Percentiles rank a stretch among this genome's conserved stretches.
phyloP scores from a whole-genome alignment of 2,329 filamentous ascomycete genomes.

The Calonectria crousiana region DNA sequence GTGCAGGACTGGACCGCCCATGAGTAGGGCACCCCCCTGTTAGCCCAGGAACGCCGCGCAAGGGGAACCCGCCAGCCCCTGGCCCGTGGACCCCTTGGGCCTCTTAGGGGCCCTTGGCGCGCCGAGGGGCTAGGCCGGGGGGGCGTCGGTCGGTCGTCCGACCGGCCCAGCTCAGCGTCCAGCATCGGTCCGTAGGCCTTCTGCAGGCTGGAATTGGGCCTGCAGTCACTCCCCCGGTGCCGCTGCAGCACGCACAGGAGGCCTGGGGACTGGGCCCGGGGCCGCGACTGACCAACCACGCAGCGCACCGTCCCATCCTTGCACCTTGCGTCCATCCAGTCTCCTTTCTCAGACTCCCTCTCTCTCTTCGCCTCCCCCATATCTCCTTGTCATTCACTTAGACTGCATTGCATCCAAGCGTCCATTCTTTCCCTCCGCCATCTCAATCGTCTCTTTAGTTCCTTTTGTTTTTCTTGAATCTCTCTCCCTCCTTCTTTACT shows the following conservation, averaged over 20 bases:
- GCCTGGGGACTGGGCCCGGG: constrained; percentile 1
- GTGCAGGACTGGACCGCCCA: not conserved
- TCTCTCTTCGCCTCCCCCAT: constrained; percentile 13
- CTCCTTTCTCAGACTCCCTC: constrained; percentile 31
- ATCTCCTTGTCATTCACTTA: constrained; percentile 25
- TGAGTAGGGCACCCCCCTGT: not conserved
- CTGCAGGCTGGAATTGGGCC: not conserved
- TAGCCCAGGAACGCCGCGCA: constrained; percentile 17
- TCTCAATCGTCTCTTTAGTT: constrained; percentile 24
- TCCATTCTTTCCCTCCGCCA: constrained; percentile 29
- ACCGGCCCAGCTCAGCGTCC: constrained; percentile 12
- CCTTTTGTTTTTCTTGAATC: constrained; percentile 26
- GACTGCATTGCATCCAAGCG: constrained; percentile 38
- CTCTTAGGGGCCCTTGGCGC: not conserved
- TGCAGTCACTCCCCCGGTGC: not conserved
- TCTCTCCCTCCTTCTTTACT: not conserved
- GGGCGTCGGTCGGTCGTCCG: constrained; percentile 37
- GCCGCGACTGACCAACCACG: constrained; percentile 6
- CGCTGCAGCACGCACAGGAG: constrained; percentile 7
- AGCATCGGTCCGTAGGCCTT: not conserved
- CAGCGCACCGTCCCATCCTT: constrained; percentile 30
- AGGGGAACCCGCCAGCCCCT: constrained; percentile 13
- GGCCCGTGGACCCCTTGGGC: constrained; percentile 18
- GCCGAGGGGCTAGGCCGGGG: not conserved
- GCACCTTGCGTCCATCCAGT: constrained; percentile 31